Percentiles rank a stretch among this genome's conserved stretches.
These are phyloP conservation scores for Cerrena zonata DNA, from an alignment of 1,284 basidiomycete species.

Conservation along the genomic window DNA sequence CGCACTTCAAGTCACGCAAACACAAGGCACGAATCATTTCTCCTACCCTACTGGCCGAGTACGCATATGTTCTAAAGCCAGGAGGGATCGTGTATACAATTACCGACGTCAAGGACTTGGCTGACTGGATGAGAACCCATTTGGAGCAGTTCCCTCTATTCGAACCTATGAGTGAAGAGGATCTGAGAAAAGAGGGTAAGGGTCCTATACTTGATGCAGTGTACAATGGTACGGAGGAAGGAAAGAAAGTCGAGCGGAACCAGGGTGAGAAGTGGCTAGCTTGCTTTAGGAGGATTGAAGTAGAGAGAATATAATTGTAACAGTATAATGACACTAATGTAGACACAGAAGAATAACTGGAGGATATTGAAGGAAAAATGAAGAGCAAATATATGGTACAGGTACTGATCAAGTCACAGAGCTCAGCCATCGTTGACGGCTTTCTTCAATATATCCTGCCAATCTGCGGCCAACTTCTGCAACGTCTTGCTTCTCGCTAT, in stretches of 20 bases:
- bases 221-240: constrained; percentile 86
- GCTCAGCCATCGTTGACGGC: constrained; percentile 36
- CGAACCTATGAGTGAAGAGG: constrained; percentile 69
- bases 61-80: constrained; percentile 86
- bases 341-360: neutral
- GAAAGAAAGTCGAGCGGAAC: constrained; percentile 93
- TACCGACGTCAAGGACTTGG: constrained; percentile 92
- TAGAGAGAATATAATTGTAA: constrained; percentile 16
- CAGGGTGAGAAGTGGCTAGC: constrained; percentile 85
- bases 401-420: neutral
- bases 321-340: constrained; percentile 1
- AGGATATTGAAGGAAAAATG: neutral
- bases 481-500: constrained; percentile 68
- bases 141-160: constrained; percentile 85
- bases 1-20: constrained; percentile 96
- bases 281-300: constrained; percentile 67
- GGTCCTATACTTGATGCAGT: constrained; percentile 77
- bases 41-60: constrained; percentile 87
- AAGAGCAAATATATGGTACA: neutral
- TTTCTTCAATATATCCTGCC: constrained; percentile 71
- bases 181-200: constrained; percentile 66
- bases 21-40: constrained; percentile 99
- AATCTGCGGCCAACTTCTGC: constrained; percentile 66
- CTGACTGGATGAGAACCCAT: constrained; percentile 93
- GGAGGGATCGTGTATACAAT: constrained; percentile 96